Evolutionary conservation across 768 basidiomycete species (phyloP).

Genomic region (Mycena rosella): DNA sequence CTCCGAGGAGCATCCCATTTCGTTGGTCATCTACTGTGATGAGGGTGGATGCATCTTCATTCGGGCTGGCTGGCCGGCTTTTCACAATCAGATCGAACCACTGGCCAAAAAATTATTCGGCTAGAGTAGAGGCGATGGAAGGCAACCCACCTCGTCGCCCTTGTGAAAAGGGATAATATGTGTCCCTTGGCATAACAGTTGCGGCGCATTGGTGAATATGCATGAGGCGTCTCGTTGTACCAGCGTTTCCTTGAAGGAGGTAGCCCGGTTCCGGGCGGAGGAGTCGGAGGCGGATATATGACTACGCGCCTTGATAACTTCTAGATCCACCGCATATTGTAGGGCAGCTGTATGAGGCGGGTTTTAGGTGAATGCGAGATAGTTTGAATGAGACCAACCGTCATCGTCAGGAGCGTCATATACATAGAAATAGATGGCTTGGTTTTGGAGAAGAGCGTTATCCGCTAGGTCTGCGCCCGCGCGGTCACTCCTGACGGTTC

Average conservation of each 20-base stretch:
- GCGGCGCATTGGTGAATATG: constrained; percentile 16
- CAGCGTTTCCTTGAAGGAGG: constrained; percentile 3
- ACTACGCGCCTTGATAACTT: constrained; percentile 19
- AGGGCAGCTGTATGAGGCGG: constrained; percentile 21
- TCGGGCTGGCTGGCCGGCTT: constrained; percentile 6
- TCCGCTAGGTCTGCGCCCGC: not conserved
- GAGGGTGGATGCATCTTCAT: constrained; percentile 22
- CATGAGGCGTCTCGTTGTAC: constrained; percentile 18
- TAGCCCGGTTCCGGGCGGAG: not conserved
- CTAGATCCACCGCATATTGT: constrained; percentile 26
- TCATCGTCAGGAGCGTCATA: constrained; percentile 21
- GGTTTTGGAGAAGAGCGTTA: constrained; percentile 15
- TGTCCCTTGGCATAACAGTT: constrained; percentile 14
- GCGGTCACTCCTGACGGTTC: constrained; percentile 17
- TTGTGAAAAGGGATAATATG: constrained; percentile 26
- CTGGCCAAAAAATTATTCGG: constrained; percentile 15
- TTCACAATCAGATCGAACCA: constrained; percentile 25
- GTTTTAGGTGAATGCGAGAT: constrained; percentile 11
- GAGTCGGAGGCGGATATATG: constrained; percentile 5
- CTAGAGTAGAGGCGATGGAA: not conserved
- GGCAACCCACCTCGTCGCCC: constrained; percentile 21
- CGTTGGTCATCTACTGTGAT: constrained; percentile 18
- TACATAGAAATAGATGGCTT: constrained; percentile 14
- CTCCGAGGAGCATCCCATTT: constrained; percentile 17
- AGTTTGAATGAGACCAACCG: not conserved